A percentile compares a stretch with the other conserved stretches of the same genome.
Conservation (phyloP, 1,139 yeast species). For the Eremothecium coryli region DNA sequence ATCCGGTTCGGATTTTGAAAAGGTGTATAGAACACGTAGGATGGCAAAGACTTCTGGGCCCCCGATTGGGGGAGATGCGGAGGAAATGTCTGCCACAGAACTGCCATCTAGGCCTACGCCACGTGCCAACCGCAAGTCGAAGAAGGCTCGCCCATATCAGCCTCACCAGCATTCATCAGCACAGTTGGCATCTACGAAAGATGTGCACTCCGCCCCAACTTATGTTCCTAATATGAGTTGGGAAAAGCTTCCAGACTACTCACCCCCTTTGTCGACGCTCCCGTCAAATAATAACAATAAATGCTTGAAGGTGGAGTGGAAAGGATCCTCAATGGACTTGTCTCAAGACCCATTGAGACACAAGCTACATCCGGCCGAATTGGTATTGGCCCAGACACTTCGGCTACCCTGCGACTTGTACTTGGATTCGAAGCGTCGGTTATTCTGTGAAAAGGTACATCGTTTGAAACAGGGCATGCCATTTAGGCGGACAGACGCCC, state of each 20-base stretch:
- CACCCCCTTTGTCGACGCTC: slow-evolving; percentile 57
- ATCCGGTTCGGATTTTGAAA: slow-evolving; percentile 14
- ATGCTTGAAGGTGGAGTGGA: slow-evolving; percentile 89
- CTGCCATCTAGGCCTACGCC: slow-evolving; percentile 14
- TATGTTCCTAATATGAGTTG: slow-evolving; percentile 43
- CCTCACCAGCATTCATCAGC: slow-evolving; percentile 12
- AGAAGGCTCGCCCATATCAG: slow-evolving; percentile 8
- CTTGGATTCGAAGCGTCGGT: slow-evolving; percentile 82
- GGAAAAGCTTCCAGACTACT: slow-evolving; percentile 56
- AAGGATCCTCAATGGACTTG: slow-evolving; percentile 94
- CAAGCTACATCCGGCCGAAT: slow-evolving; percentile 84
- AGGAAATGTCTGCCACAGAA: slow-evolving; percentile 5
- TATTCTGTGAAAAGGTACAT: slow-evolving; percentile 80
- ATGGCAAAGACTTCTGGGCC: slow-evolving; percentile 9
- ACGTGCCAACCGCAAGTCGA: slow-evolving; percentile 14
- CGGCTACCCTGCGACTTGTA: slow-evolving; percentile 82
- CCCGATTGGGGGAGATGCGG: slow-evolving; percentile 5
- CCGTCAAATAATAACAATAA: slow-evolving; percentile 52
- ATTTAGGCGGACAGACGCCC: slow-evolving; percentile 94
- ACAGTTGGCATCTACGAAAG: slow-evolving; percentile 22
- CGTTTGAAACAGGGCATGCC: slow-evolving; percentile 68
- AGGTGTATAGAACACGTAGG: slow-evolving; percentile 15
- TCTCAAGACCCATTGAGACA: slow-evolving; percentile 61
- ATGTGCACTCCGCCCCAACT: slow-evolving; percentile 17
- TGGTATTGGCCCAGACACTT: slow-evolving; percentile 76